Base-by-base conservation (phyloP, 2,329 filamentous ascomycete genomes). In the Lachnellula arida region DNA sequence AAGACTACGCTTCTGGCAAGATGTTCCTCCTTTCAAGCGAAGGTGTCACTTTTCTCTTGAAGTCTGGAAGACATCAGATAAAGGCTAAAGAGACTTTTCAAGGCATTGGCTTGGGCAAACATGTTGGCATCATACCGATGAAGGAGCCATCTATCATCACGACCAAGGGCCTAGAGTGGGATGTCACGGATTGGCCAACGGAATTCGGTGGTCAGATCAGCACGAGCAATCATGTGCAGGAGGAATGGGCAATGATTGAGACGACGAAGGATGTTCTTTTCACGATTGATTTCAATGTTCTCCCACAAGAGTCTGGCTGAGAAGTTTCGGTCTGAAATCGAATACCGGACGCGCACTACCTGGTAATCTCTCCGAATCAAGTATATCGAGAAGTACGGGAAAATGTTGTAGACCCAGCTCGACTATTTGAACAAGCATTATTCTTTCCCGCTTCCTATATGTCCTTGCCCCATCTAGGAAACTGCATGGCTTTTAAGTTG, bases 51-150 rank as follows among this genome's bases (percentile, higher is more conserved):
- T 93, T 96, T 65, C 75, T 97, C 49, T 79, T 97, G n/a, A 83
- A 81, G 58, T 72, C 76, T 0, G 88, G 88, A 0, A 77, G 70
- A 32, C 93, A 94, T 63, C 74, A 70, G 3, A 88, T 97, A 61
- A 76, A 79, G 5, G 85, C 89, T 49, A 65, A 17, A 58, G 65
- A 49, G 6, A 55, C 51, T 11, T 53, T 51, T 22, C 19, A 49
- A 46, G 51, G 59, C 12, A 40, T 61, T 44, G 46, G 56, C 42
- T 50, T 65, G 23, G 89, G 81, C 6, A 87, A 89, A 69, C 85
- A 96, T 68, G 81, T 95, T 32, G 94, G 94, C 9, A 89, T 99
- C 60, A 77, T 99, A 40, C 94, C 94, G 0, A 74, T 97, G 22
- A 87, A 85, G 54, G 89, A 86, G n/a, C 82, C 86, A 3, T 87